Evolutionary conservation across 2,329 filamentous ascomycete genomes (phyloP), one percentile per base, ranked within the genome.

Genomic region (Claviceps sp.): DNA sequence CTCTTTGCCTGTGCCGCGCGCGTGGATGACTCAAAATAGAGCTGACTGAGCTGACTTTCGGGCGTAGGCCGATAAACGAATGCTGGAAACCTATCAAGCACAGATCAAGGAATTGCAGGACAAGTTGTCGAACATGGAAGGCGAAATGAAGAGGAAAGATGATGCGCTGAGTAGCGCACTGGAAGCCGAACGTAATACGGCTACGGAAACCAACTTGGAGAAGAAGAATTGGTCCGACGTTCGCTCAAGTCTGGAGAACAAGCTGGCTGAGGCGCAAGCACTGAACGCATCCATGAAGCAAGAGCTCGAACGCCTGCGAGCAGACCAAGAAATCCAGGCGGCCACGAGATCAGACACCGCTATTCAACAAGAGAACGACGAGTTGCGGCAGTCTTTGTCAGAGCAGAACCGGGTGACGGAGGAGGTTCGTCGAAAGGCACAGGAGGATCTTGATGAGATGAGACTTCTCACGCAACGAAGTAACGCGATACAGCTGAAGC

Each of bases 361-460:
- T 47, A 70, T 84, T 54, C 76, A 81, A 61, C 73, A 72, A 46
- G 84, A 88, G 61, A 86, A 96, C 60, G 76, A 84, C 52, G 78
- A 80, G 44, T 69, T 90, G 22, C 80, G 85, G 56, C 66, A 68
- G 38, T 77, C 84, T 34, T 69, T 91, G 22, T 71, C 74, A 50
- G 77, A 90, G 56, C 91, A 97, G 65, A 84, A 88, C 58, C 78
- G 85, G 53, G 78, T 93, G 2, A 95, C 89, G 0, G 85, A 94
- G 55, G 86, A 95, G 61, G 93, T 96, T 37, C 82, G 87, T 24
- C 80, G 78, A 51, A 88, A 96, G 69, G 89, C 90, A 0, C 82
- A 87, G 52, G 78, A 82, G 48, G 95, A 91, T 64, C 69, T 98
- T 44, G 77, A 80, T 55, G 93, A 98, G 67, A 98, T 97, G 93